phyloP scores from a whole-genome alignment of 495 filamentous ascomycete genomes.

The Annulohypoxylon nitens region DNA sequence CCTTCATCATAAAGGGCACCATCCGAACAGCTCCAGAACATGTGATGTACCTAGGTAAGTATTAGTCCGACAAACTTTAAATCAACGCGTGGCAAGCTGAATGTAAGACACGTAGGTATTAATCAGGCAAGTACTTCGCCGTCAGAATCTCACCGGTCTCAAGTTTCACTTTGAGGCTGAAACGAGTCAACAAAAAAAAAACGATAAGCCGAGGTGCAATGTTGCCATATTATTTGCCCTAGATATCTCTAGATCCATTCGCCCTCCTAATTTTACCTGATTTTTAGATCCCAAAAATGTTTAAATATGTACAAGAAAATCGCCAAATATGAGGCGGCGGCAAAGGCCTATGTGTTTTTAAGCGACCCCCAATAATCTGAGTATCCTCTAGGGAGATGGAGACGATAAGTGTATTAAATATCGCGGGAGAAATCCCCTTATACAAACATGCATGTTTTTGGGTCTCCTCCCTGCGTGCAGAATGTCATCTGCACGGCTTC shows the following conservation, averaged over 20 bases:
- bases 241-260: slow-evolving; percentile 10
- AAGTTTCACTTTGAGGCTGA: background rate
- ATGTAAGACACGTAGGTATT: background rate
- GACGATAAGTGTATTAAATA: background rate
- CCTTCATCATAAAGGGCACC: background rate
- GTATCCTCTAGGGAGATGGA: background rate
- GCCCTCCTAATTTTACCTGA: slow-evolving; percentile 6
- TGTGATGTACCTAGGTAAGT: background rate
- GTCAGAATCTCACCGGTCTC: background rate
- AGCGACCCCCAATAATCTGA: background rate
- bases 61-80: background rate
- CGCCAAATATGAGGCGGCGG: slow-evolving; percentile 16
- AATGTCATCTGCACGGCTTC: slow-evolving; percentile 68
- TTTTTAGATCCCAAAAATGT: slow-evolving; percentile 1
- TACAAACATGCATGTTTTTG: slow-evolving; percentile 51
- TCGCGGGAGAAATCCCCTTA: slow-evolving; percentile 12
- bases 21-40: background rate
- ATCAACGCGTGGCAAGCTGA: background rate
- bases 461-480: slow-evolving; percentile 62
- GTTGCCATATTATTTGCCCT: slow-evolving; percentile 22
- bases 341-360: slow-evolving; percentile 14
- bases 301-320: slow-evolving; percentile 38
- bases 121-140: background rate
- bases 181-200: background rate
- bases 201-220: slow-evolving; percentile 15